These are phyloP conservation scores for Smittium culicis DNA, from an alignment of 371 early-diverging fungal species.

Conservation along the genomic window DNA sequence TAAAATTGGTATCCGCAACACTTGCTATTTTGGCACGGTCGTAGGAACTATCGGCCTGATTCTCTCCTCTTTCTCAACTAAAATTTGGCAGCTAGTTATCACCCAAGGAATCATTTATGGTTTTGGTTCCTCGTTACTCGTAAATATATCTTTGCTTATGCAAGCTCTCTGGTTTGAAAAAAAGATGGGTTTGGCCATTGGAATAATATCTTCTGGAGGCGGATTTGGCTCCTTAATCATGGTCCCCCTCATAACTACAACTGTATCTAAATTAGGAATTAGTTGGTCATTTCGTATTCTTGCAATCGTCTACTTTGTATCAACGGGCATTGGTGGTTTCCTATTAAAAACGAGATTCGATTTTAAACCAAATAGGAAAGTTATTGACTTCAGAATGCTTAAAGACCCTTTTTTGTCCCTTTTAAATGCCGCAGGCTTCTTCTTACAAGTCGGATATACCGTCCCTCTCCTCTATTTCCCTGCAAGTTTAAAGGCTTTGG, in stretches of 20 bases:
- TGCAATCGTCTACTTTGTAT: constrained; percentile 2
- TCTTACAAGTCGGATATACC: neutral
- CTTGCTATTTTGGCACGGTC: constrained; percentile 16
- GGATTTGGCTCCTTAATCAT: neutral
- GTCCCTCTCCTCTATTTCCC: neutral
- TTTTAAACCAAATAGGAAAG: neutral
- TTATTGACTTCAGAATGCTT: neutral
- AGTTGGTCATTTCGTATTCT: constrained; percentile 3
- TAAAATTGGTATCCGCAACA: neutral
- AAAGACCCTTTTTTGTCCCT: neutral
- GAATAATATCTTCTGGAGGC: neutral
- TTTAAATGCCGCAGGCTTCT: neutral
- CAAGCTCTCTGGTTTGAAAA: constrained; percentile 64
- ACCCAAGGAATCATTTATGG: constrained; percentile 58
- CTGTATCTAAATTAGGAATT: neutral
- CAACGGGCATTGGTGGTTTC: constrained; percentile 29
- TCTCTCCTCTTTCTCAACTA: constrained; percentile 42
- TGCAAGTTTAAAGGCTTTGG: neutral
- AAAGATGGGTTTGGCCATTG: constrained; percentile 23
- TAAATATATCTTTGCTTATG: constrained; percentile 32
- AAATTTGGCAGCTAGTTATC: constrained; percentile 52
- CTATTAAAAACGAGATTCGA: constrained; percentile 24
- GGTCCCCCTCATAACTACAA: neutral
- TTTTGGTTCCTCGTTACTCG: constrained; percentile 41
- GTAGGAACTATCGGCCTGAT: constrained; percentile 39